Evolutionary conservation across 2,329 filamentous ascomycete species (phyloP).

Genomic region (Capronia coronata): DNA sequence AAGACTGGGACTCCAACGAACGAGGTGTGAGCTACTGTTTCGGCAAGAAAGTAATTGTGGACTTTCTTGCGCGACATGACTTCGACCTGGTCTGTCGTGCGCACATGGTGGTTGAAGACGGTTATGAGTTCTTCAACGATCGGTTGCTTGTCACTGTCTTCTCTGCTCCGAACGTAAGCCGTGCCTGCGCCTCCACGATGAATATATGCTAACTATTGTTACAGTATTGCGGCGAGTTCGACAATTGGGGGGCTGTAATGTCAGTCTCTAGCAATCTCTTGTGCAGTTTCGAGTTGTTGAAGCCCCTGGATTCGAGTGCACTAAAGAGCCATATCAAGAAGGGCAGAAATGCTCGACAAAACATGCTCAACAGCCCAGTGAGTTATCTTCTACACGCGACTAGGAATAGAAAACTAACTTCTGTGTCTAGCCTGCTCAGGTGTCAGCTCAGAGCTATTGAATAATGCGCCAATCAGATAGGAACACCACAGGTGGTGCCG

Average conservation of each 20-base stretch:
- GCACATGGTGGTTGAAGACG: slow-evolving; percentile 98
- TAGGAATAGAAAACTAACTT: slow-evolving; percentile 4
- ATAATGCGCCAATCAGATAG: neutral
- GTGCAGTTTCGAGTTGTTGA: slow-evolving; percentile 94
- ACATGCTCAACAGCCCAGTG: slow-evolving; percentile 93
- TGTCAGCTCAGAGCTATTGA: slow-evolving; percentile 43
- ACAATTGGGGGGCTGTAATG: slow-evolving; percentile 99
- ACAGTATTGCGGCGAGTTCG: slow-evolving; percentile 96
- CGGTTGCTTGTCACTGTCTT: slow-evolving; percentile 93
- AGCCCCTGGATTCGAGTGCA: slow-evolving; percentile 90
- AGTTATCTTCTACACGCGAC: slow-evolving; percentile 37
- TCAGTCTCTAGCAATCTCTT: slow-evolving; percentile 88
- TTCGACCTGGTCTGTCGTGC: slow-evolving; percentile 96
- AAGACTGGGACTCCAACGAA: slow-evolving; percentile 97
- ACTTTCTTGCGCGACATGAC: slow-evolving; percentile 89
- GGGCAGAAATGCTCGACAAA: slow-evolving; percentile 86
- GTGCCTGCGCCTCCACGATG: neutral
- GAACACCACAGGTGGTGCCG: neutral
- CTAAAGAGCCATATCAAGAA: slow-evolving; percentile 99
- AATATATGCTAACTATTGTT: neutral
- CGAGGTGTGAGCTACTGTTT: slow-evolving; percentile 97
- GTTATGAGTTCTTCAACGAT: slow-evolving; percentile 98
- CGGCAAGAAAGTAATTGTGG: slow-evolving; percentile 94
- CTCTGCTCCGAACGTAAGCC: slow-evolving; percentile 86
- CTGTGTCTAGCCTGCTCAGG: slow-evolving; percentile 36